Evolutionary conservation across 495 filamentous ascomycete species (phyloP).

Genomic region (Penicillium soppii): DNA sequence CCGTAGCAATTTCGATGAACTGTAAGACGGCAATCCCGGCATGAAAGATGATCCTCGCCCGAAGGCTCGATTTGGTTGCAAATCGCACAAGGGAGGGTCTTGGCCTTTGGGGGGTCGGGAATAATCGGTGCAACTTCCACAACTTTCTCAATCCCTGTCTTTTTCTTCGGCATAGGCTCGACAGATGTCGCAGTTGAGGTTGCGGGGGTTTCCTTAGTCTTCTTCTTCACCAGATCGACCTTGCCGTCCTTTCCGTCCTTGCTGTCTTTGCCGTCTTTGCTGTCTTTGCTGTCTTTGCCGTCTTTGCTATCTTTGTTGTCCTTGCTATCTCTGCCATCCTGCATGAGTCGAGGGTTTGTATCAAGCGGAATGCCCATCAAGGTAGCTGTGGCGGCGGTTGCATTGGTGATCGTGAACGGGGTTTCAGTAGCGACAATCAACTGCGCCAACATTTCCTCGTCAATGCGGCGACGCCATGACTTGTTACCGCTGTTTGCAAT

Average conservation of each 20-base stretch:
- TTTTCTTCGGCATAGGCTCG: conserved; percentile 60
- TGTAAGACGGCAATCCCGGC: conserved; percentile 81
- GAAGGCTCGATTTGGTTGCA: conserved; percentile 71
- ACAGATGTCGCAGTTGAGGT: conserved; percentile 47
- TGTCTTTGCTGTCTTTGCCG: background rate
- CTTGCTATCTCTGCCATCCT: too few species aligned
- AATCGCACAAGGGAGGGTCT: conserved; percentile 78
- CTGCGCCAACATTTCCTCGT: conserved; percentile 89
- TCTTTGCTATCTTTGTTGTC: background rate
- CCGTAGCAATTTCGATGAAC: conserved; percentile 97
- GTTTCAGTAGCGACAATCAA: conserved; percentile 58
- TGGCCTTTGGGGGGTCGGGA: conserved; percentile 73
- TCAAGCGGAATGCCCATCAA: conserved; percentile 43
- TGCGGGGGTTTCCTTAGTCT: conserved; percentile 49
- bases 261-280: background rate
- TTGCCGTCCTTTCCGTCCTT: conserved; percentile 7
- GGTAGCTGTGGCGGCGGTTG: conserved; percentile 45
- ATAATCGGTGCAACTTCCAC: conserved; percentile 57
- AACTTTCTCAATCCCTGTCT: conserved; percentile 51
- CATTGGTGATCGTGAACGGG: conserved; percentile 44
- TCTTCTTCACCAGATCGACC: conserved; percentile 55
- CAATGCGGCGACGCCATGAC: conserved; percentile 82
- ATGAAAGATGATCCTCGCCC: conserved; percentile 72
- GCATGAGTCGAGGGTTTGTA: conserved; percentile 41
- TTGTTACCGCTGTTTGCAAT: conserved; percentile 77